Base-by-base conservation (phyloP, 352 stramenopile species). In the Pythium rishiriense region DNA sequence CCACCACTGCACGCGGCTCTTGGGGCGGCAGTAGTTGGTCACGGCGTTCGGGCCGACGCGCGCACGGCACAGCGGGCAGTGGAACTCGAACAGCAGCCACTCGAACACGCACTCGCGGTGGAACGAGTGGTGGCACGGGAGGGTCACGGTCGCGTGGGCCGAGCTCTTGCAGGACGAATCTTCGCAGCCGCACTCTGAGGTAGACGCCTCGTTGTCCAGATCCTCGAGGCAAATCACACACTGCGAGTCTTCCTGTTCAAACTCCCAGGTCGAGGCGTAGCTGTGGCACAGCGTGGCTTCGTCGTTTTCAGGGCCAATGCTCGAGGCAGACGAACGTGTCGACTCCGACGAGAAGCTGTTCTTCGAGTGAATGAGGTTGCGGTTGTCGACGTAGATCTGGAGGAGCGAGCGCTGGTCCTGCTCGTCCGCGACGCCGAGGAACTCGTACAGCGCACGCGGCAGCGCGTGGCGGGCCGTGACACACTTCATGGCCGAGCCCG, bases 91-190 rank as follows among this genome's bases (percentile, higher is more conserved):
- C 35, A 87, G 52, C 11, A 92, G 69, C 83, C 83, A 92, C 68
- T 90, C 78, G 45, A 85, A 90, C 17, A 93, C 63, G 68, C 84
- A 93, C 33, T 85, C 69, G 21, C 84, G 78, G 70, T 91, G 84
- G 61, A 93, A 93, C 14, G 68, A 59, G 57, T 93, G 84, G 51
- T 75, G 73, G 66, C 84, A 91, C 4, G 75, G 81, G 11, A 92
- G 73, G 19, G 78, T 58, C 42, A 88, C 49, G 4, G 57, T 66
- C 25, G 48, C 19, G n/a, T 58, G 64, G 39, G 49, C 69, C 10
- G 61, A 28, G 33, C 61, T 59, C 22, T 35, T 58, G 31, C 70
- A 64, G 11, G 69, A 50, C 8, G 69, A 55, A 21, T 61, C 55
- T 1, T 78, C 66, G 14, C 63, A 62, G n/a, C 43, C 49, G 25